Conservation (phyloP, 2,329 filamentous ascomycete genomes). For the Monosporascus ibericus region DNA sequence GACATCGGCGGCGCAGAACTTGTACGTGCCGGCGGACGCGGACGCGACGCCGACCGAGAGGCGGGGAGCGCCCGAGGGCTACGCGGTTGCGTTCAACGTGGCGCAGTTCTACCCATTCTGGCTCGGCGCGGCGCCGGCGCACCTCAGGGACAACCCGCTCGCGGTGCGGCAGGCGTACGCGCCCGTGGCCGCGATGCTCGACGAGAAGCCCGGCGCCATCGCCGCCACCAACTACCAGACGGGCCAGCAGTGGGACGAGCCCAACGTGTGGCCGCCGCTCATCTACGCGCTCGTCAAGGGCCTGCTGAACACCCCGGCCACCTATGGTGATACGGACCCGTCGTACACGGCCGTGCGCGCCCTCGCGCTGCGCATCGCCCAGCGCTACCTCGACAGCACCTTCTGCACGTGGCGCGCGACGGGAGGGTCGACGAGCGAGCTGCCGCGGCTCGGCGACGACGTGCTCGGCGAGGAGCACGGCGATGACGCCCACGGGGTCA, state of each 20-base stretch:
- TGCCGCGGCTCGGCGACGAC: slow-evolving; percentile 41
- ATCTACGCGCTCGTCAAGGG: slow-evolving; percentile 59
- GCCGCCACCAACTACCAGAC: slow-evolving; percentile 56
- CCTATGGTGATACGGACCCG: slow-evolving; percentile 46
- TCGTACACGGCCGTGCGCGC: slow-evolving; percentile 47
- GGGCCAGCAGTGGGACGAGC: slow-evolving; percentile 64
- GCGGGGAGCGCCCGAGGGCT: slow-evolving; percentile 42
- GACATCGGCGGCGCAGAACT: slow-evolving; percentile 49
- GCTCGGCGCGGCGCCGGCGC: slow-evolving; percentile 55
- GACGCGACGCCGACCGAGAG: slow-evolving; percentile 37
- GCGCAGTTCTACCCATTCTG: slow-evolving; percentile 65
- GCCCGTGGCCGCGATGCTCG: slow-evolving; percentile 47
- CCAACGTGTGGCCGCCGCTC: slow-evolving; percentile 64
- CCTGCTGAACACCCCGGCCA: slow-evolving; percentile 52
- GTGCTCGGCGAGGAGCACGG: slow-evolving; percentile 28
- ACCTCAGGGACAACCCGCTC: slow-evolving; percentile 52
- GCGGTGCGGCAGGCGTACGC: slow-evolving; percentile 49
- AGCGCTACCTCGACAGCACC: slow-evolving; percentile 60
- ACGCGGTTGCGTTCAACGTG: slow-evolving; percentile 52
- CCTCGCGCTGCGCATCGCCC: slow-evolving; percentile 52
- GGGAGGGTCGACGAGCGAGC: slow-evolving; percentile 51
- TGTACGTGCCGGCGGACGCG: slow-evolving; percentile 45
- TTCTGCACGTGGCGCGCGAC: slow-evolving; percentile 68
- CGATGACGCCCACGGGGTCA: slow-evolving; percentile 45
- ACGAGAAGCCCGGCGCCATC: slow-evolving; percentile 48